Percentiles rank a stretch among this genome's conserved stretches.
Evolutionary conservation across 768 basidiomycete species (phyloP).

Genomic region (Leccinum variicolor): DNA sequence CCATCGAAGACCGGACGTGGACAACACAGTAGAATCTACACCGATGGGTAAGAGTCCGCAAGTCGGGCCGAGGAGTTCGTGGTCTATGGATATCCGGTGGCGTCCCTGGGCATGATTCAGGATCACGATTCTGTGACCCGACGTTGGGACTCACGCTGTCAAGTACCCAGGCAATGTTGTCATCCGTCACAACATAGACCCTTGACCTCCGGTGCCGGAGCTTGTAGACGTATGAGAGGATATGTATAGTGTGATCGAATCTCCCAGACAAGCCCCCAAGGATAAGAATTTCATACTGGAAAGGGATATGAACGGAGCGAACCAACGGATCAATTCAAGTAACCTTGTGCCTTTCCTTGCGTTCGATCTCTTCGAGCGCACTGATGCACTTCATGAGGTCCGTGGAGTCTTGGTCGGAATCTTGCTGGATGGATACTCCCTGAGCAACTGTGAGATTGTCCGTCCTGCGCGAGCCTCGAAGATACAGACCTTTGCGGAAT

Average conservation of each 20-base stretch:
- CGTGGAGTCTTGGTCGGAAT: constrained; percentile 78
- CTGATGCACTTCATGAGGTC: constrained; percentile 92
- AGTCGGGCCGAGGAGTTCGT: constrained; percentile 71
- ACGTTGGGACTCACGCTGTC: constrained; percentile 50
- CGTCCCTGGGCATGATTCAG: constrained; percentile 59
- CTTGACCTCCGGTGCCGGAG: constrained; percentile 55
- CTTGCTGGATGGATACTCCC: constrained; percentile 67
- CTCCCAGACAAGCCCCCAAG: constrained; percentile 89
- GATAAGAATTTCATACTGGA: constrained; percentile 66
- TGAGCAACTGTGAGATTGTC: constrained; percentile 25
- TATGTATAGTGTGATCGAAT: constrained; percentile 92
- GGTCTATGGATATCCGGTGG: constrained; percentile 72
- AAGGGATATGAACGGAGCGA: neutral
- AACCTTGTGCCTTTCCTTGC: constrained; percentile 38
- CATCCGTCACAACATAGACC: constrained; percentile 82
- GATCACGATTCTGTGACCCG: neutral
- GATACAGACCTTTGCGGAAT: constrained; percentile 50
- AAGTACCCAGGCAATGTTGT: constrained; percentile 89
- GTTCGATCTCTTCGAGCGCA: constrained; percentile 59
- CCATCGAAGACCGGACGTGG: constrained; percentile 86
- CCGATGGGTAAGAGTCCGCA: constrained; percentile 96
- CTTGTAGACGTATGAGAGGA: constrained; percentile 81
- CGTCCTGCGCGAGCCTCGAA: neutral
- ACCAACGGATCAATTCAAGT: constrained; percentile 2
- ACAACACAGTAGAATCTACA: constrained; percentile 66